Conservation (phyloP, 2,329 filamentous ascomycete species). For the Colletotrichum graminicola region DNA sequence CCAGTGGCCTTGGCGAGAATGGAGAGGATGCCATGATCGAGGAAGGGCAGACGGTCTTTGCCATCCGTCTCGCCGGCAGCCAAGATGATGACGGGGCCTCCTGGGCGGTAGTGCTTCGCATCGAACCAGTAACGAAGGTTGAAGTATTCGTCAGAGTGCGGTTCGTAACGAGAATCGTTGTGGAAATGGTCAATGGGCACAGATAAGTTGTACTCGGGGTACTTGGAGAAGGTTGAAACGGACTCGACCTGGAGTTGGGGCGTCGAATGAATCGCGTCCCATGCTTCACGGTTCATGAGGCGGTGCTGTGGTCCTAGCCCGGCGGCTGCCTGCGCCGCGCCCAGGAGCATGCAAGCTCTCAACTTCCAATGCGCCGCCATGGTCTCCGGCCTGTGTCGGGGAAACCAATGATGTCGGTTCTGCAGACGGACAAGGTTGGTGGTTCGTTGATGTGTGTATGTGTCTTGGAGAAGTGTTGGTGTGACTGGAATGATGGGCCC, state of each 20-base stretch:
- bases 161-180: slow-evolving; percentile 81
- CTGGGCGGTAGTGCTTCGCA: slow-evolving; percentile 77
- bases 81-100: slow-evolving; percentile 85
- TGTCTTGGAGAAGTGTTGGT: slow-evolving; percentile 22
- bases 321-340: slow-evolving; percentile 23
- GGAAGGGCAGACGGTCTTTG: slow-evolving; percentile 72
- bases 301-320: slow-evolving; percentile 29
- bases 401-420: slow-evolving; percentile 28
- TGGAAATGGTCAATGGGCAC: slow-evolving; percentile 84
- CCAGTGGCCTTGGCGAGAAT: slow-evolving; percentile 77
- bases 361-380: slow-evolving; percentile 30
- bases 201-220: slow-evolving; percentile 56
- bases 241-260: not conserved
- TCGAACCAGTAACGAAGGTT: slow-evolving; percentile 87
- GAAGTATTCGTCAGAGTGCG: slow-evolving; percentile 78
- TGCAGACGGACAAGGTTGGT: slow-evolving; percentile 15
- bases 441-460: not conserved
- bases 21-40: slow-evolving; percentile 83
- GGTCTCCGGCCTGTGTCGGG: slow-evolving; percentile 18
- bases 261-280: slow-evolving; percentile 29
- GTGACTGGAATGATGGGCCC: slow-evolving; percentile 30
- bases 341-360: slow-evolving; percentile 29
- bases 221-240: slow-evolving; percentile 42
- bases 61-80: slow-evolving; percentile 78
- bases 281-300: slow-evolving; percentile 16